Percentiles rank a stretch among this genome's conserved stretches.
phyloP scores from a whole-genome alignment of 1,284 basidiomycete species.

The Microbotryum violaceum region DNA sequence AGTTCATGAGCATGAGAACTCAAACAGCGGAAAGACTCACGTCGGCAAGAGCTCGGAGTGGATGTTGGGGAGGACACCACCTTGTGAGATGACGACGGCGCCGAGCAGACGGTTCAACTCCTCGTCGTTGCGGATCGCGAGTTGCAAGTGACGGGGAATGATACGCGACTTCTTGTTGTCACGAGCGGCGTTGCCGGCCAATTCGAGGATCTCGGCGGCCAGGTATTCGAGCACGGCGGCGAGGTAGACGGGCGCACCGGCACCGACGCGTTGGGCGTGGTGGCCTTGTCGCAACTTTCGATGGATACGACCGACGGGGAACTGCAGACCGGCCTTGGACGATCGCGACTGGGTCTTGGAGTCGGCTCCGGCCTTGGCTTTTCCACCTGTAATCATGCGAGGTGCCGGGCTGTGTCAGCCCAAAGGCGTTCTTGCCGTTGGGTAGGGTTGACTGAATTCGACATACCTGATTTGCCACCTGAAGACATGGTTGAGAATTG shows the following conservation, averaged over 20 bases:
- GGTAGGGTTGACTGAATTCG: slow-evolving; percentile 20
- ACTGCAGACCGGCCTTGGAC: slow-evolving; percentile 70
- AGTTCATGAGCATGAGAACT: no score
- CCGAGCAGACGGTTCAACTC: slow-evolving; percentile 47
- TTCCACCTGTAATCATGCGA: slow-evolving; percentile 53
- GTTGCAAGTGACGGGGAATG: slow-evolving; percentile 77
- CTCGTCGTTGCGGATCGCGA: slow-evolving; percentile 80
- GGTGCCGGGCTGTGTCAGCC: no score
- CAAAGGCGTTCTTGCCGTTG: slow-evolving; percentile 1
- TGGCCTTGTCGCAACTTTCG: slow-evolving; percentile 52
- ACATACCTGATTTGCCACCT: no score
- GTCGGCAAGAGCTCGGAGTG: slow-evolving; percentile 54
- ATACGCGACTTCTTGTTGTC: slow-evolving; percentile 61
- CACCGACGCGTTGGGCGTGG: slow-evolving; percentile 59
- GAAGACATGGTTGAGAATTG: no score
- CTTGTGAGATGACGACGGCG: slow-evolving; percentile 64
- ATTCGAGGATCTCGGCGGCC: slow-evolving; percentile 46
- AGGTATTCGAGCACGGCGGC: slow-evolving; percentile 46
- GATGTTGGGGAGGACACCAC: slow-evolving; percentile 72
- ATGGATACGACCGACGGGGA: slow-evolving; percentile 83
- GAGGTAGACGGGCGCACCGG: slow-evolving; percentile 44
- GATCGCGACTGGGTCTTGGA: slow-evolving; percentile 44
- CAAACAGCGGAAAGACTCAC: no score
- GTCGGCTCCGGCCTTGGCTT: slow-evolving; percentile 58
- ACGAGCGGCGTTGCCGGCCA: slow-evolving; percentile 39